Conservation (phyloP, 140 eudicot species). For the Bidens hawaiensis region DNA sequence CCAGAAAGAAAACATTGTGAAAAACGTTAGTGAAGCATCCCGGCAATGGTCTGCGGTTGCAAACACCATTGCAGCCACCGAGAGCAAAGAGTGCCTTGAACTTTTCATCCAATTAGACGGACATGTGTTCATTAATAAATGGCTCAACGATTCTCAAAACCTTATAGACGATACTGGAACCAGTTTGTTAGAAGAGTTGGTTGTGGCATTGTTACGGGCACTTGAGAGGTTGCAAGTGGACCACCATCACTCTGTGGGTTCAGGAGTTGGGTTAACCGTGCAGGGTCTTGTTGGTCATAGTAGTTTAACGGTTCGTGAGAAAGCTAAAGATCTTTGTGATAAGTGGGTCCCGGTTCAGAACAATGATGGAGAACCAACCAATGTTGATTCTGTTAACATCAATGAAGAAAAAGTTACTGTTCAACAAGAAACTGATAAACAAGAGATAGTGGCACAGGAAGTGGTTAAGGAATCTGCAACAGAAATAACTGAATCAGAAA, state of each 20-base stretch:
- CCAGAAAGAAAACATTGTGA: slow-evolving; percentile 35
- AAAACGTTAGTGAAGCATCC: slow-evolving; percentile 42
- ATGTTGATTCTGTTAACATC: slow-evolving; percentile 13
- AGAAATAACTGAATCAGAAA: slow-evolving; percentile 12
- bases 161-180: slow-evolving; percentile 25
- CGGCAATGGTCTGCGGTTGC: slow-evolving; percentile 84
- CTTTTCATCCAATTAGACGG: slow-evolving; percentile 79
- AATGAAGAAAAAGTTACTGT: slow-evolving; percentile 16
- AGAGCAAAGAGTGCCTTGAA: slow-evolving; percentile 66
- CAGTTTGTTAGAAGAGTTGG: slow-evolving; percentile 40
- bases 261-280: slow-evolving; percentile 57
- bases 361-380: slow-evolving; percentile 17
- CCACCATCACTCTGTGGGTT: slow-evolving; percentile 26
- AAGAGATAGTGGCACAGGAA: slow-evolving; percentile 15
- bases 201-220: slow-evolving; percentile 46
- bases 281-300: slow-evolving; percentile 49
- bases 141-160: slow-evolving; percentile 67
- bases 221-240: slow-evolving; percentile 49
- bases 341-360: slow-evolving; percentile 41
- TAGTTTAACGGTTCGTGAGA: slow-evolving; percentile 43
- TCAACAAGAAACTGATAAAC: slow-evolving; percentile 18
- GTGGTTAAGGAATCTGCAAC: slow-evolving; percentile 8
- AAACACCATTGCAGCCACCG: slow-evolving; percentile 61
- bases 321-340: slow-evolving; percentile 56
- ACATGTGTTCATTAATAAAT: slow-evolving; percentile 43